Conservation (phyloP, 345 rosid genomes). For the Eutrema japonicum region DNA sequence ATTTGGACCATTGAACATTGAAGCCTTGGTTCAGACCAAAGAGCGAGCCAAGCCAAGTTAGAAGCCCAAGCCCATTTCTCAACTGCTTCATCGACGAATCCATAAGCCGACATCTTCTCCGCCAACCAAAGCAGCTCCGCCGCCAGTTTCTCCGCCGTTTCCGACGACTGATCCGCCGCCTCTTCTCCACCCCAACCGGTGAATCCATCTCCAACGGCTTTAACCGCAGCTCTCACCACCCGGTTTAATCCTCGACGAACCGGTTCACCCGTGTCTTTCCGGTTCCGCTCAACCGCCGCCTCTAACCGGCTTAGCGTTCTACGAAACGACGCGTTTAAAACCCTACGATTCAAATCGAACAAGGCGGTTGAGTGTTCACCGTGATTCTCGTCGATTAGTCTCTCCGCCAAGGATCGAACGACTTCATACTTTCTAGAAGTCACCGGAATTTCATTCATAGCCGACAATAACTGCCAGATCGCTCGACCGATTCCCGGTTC, state of each 20-base stretch:
- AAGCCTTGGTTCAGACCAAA: constrained; percentile 73
- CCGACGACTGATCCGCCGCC: constrained; percentile 44
- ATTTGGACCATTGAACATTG: constrained; percentile 72
- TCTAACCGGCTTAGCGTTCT: constrained; percentile 67
- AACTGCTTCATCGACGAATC: constrained; percentile 76
- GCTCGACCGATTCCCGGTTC: constrained; percentile 75
- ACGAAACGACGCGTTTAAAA: constrained; percentile 65
- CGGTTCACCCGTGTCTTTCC: constrained; percentile 40
- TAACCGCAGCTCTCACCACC: constrained; percentile 50
- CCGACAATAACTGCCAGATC: constrained; percentile 66
- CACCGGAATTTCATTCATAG: constrained; percentile 68
- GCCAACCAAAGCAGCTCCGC: constrained; percentile 88
- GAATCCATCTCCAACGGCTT: constrained; percentile 51
- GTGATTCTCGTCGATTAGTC: constrained; percentile 71
- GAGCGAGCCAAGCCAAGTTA: constrained; percentile 66
- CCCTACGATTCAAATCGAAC: constrained; percentile 60
- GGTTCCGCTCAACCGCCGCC: constrained; percentile 51
- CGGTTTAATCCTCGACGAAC: constrained; percentile 48
- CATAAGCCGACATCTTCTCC: constrained; percentile 69
- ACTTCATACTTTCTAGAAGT: constrained; percentile 81
- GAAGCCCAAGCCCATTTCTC: constrained; percentile 86
- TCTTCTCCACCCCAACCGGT: constrained; percentile 46
- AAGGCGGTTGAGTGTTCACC: constrained; percentile 51
- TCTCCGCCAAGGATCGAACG: constrained; percentile 77
- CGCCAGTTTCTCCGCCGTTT: constrained; percentile 71